Base-by-base conservation (phyloP, 202 grass and related monocot genomes). In the Hordeum pubiflorum region DNA sequence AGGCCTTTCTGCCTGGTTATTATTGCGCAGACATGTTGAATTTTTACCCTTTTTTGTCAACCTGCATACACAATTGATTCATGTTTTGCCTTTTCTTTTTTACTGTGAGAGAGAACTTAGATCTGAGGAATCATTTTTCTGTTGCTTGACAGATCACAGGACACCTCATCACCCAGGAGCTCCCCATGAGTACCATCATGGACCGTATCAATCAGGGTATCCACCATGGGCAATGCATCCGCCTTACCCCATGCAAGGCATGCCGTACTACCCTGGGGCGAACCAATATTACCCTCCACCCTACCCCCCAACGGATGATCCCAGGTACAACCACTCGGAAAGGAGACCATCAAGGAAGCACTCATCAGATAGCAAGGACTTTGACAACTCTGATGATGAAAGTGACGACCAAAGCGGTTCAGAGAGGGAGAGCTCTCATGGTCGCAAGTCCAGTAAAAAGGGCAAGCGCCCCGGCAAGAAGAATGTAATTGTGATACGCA, bases 201-300 rank as follows among this genome's bases (percentile, higher is more conserved):
- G 79, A 43, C 59, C 87, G 23, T 89, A 86, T 83, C 88, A 80
- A 36, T 74, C 88, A 69, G 79, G 75, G 76, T 93, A 99, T 80
- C 89, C 92, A 20, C 89, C 91, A 21, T 99, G 92, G 96, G 79
- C 92, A 81, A 89, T 93, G 91, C 96, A 90, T 81, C 92, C 82
- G 4, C 83, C 92, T 75, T 97, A 97, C 69, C 66, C 90, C 21
- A 83, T 91, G 86, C 92, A 95, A 87, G 81, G 88, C 76, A 90
- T 91, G 79, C 87, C 96, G 67, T 95, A 89, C 76, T 91, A 95
- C 79, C 88, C 88, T 1, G 94, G 86, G 58, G 83, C 57, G 32
- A 86, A 82, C 57, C 88, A 84, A 40, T 97, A 92, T 74, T 92
- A 82, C 58, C 91, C 83, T 72, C 48, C 89, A 9, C 84, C 86